These are phyloP conservation scores for Friedmanniomyces simplex DNA, from an alignment of 495 filamentous ascomycete species.

Conservation along the genomic window DNA sequence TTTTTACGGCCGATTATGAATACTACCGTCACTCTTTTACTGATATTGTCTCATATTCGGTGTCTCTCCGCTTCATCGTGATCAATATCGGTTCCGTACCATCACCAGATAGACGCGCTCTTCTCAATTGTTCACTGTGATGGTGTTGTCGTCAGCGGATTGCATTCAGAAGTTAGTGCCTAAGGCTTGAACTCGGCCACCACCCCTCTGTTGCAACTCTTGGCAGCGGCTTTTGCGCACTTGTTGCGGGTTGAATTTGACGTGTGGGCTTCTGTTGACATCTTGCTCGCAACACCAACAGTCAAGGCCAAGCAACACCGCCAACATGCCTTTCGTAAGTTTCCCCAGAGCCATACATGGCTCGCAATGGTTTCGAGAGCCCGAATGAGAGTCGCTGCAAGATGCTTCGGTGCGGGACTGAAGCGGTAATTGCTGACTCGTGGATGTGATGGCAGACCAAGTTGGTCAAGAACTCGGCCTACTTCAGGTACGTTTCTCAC, in stretches of 20 bases:
- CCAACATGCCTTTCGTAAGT: constrained; percentile 38
- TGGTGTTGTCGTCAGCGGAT: no score
- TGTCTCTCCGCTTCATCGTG: no score
- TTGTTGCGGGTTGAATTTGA: neutral
- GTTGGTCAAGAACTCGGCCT: constrained; percentile 88
- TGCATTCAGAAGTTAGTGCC: no score
- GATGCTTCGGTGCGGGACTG: constrained; percentile 90
- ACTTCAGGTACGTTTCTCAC: constrained; percentile 62
- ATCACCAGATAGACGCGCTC: no score
- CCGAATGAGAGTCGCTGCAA: constrained; percentile 69
- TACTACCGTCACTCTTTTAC: neutral
- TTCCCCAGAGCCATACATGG: neutral
- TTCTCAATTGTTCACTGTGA: no score
- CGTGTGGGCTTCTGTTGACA: neutral
- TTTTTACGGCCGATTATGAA: neutral
- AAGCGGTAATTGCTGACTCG: constrained; percentile 99
- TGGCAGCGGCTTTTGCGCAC: no score
- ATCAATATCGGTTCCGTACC: no score
- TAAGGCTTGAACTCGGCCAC: no score
- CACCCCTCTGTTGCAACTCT: no score
- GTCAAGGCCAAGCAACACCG: constrained; percentile 9
- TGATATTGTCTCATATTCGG: neutral
- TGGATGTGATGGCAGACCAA: constrained; percentile 64
- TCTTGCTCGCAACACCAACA: neutral
- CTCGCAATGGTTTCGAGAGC: neutral